Evolutionary conservation across 805 yeast genomes (phyloP).

Genomic region (Cyberlindnera amylophila): DNA sequence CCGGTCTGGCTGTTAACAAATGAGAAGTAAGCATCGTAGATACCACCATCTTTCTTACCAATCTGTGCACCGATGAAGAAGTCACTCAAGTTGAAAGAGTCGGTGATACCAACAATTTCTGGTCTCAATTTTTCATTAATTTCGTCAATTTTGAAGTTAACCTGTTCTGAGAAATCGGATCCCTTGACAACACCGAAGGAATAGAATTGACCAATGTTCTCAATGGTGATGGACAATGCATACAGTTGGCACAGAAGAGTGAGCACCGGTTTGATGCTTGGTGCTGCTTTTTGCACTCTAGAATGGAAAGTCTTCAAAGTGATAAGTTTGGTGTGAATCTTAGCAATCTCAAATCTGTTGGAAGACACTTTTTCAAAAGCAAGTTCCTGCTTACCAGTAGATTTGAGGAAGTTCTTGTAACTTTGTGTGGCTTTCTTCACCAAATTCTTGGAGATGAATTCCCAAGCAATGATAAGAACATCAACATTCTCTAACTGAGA

Average conservation of each 20-base stretch:
- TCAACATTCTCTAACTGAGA: slow-evolving; percentile 16
- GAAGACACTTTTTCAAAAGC: slow-evolving; percentile 26
- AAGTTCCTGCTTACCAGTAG: slow-evolving; percentile 14
- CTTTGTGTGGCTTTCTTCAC: slow-evolving; percentile 16
- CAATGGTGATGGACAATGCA: slow-evolving; percentile 55
- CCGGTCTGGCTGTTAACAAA: slow-evolving; percentile 43
- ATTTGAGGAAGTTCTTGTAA: slow-evolving; percentile 12
- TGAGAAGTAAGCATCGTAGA: slow-evolving; percentile 73
- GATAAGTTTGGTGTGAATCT: slow-evolving; percentile 35
- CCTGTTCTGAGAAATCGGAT: slow-evolving; percentile 34
- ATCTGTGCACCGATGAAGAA: slow-evolving; percentile 78
- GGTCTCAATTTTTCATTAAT: slow-evolving; percentile 48
- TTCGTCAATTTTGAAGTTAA: slow-evolving; percentile 25
- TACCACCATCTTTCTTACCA: slow-evolving; percentile 77
- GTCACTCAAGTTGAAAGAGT: slow-evolving; percentile 77
- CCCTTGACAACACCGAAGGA: slow-evolving; percentile 46
- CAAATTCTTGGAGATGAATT: slow-evolving; percentile 29
- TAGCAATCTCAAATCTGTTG: slow-evolving; percentile 28
- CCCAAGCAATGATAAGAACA: slow-evolving; percentile 27
- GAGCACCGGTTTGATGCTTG: slow-evolving; percentile 38
- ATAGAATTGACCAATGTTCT: slow-evolving; percentile 62
- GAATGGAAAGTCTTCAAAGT: slow-evolving; percentile 31
- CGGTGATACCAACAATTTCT: slow-evolving; percentile 76
- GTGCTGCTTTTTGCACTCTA: slow-evolving; percentile 29
- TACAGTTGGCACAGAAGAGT: slow-evolving; percentile 54